phyloP scores from a whole-genome alignment of 2,329 filamentous ascomycete genomes.

The Hypocreales sp. region DNA sequence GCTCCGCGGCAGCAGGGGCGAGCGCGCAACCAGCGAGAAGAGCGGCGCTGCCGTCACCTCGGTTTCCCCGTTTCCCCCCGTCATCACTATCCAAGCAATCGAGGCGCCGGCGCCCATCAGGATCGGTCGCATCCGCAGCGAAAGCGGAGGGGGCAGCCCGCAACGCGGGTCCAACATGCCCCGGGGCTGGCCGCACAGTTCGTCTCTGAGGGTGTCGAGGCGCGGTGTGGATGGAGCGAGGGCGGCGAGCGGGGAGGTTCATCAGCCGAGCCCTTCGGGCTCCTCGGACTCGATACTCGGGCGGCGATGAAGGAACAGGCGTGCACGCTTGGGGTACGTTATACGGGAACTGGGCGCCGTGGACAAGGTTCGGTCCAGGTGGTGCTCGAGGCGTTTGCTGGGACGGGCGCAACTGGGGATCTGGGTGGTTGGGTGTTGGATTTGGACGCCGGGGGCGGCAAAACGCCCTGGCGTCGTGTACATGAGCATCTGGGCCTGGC shows the following conservation, averaged over 20 bases:
- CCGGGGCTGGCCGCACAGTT: slow-evolving; percentile 20
- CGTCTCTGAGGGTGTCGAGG: slow-evolving; percentile 12
- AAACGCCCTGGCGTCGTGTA: too few relatives aligned
- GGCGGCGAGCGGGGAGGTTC: too few relatives aligned
- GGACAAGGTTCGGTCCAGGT: too few relatives aligned
- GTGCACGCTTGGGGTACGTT: too few relatives aligned
- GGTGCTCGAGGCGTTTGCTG: too few relatives aligned
- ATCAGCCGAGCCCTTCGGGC: not conserved
- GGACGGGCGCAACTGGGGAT: too few relatives aligned
- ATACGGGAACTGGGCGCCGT: too few relatives aligned
- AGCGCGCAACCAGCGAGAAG: slow-evolving; percentile 10
- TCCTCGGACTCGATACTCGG: not conserved
- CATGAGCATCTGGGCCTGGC: too few relatives aligned
- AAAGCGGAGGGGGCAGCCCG: slow-evolving; percentile 5
- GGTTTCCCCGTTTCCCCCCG: too few relatives aligned
- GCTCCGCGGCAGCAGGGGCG: slow-evolving; percentile 5
- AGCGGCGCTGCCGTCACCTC: slow-evolving; percentile 2
- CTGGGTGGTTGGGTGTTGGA: too few relatives aligned
- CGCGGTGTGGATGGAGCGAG: too few relatives aligned
- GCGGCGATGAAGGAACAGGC: not conserved
- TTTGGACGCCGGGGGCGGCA: too few relatives aligned
- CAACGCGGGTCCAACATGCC: slow-evolving; percentile 20
- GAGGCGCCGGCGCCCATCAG: slow-evolving; percentile 5
- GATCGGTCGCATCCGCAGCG: slow-evolving; percentile 8
- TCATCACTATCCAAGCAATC: slow-evolving; percentile 5